phyloP scores from a whole-genome alignment of 495 filamentous ascomycete species.

The Podospora pseudocomata region DNA sequence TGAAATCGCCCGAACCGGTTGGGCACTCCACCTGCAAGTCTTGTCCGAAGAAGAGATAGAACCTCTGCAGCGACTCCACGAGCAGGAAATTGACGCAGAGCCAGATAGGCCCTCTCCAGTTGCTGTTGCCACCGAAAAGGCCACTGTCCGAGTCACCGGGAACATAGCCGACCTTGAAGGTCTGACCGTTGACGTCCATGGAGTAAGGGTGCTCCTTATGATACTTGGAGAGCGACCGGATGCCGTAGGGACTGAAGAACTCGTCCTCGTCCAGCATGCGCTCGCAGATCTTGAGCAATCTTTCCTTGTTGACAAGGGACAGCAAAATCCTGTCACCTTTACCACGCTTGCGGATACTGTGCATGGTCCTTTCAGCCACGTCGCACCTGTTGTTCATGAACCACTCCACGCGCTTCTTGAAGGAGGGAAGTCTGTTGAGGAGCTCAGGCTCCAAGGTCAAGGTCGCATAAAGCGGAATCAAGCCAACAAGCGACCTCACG shows the following conservation, averaged over 20 bases:
- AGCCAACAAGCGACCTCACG: conserved; percentile 82
- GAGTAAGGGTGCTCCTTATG: conserved; percentile 87
- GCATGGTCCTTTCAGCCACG: conserved; percentile 85
- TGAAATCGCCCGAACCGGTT: conserved; percentile 86
- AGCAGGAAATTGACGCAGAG: conserved; percentile 93
- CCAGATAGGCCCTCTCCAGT: conserved; percentile 95
- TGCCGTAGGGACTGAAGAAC: conserved; percentile 85
- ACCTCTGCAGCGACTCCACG: conserved; percentile 85
- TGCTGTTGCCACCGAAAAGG: conserved; percentile 94
- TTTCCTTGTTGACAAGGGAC: conserved; percentile 83
- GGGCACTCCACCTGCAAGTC: conserved; percentile 87
- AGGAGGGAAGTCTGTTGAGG: conserved; percentile 86
- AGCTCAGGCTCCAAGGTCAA: conserved; percentile 89
- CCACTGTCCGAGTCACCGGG: conserved; percentile 91
- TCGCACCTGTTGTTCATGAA: conserved; percentile 83
- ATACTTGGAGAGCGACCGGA: conserved; percentile 88
- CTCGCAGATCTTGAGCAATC: conserved; percentile 77
- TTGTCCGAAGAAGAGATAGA: conserved; percentile 93
- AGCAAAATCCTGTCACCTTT: conserved; percentile 83
- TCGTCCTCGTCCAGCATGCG: conserved; percentile 93
- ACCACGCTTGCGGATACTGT: conserved; percentile 80
- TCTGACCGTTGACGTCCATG: conserved; percentile 93
- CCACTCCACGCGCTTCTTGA: conserved; percentile 90
- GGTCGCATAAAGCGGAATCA: conserved; percentile 90
- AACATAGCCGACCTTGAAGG: conserved; percentile 83